Evolutionary conservation across 148 eudicot genomes (phyloP), one percentile per base, ranked within the genome.

Genomic region (Chenopodium suecicum): DNA sequence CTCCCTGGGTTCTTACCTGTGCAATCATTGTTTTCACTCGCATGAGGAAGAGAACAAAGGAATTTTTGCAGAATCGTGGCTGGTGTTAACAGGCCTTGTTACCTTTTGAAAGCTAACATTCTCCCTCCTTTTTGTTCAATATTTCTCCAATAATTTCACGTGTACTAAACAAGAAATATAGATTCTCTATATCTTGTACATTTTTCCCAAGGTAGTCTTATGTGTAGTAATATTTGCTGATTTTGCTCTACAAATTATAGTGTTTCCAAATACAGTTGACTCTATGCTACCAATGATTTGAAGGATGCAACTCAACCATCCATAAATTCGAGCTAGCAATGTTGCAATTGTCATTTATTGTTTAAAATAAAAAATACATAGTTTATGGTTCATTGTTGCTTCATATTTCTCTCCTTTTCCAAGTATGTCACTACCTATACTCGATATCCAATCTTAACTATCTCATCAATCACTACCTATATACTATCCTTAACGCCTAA

Each of bases 1-100:
- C 99, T 82, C 97, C 99, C 14, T 96, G 99, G 99, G 46, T 96
- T 83, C 87, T 96, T 75, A 90, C 98, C 56, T 92, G 93, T 81
- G 99, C 76, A 2, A 89, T 94, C 78, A 91, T 96, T 54, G 88
- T 94, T 46, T 96, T 96, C 89, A 92, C 90, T 70, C 98, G 99
- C 77, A 76, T 91, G 91, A 91, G 97, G 85, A 96, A 96, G 88
- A 87, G 97, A 87, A 94, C 95, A 11, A 88, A 65, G 77, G 87
- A 87, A 88, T 90, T 92, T 83, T 78, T 90, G 4, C 75, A 78
- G 73, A 90, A 73, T 2, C 88, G 91, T 63, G 84, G 90, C 69
- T 79, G 85, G 86, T 89, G 81, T 29, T 84, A 69, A 80, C 19
- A 41, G 11, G 23, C 58, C 62, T 16, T 68, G 10, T 16, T 22